These are phyloP conservation scores for Dalechampia spathulata DNA, from an alignment of 441 rosid genomes.

Conservation along the genomic window DNA sequence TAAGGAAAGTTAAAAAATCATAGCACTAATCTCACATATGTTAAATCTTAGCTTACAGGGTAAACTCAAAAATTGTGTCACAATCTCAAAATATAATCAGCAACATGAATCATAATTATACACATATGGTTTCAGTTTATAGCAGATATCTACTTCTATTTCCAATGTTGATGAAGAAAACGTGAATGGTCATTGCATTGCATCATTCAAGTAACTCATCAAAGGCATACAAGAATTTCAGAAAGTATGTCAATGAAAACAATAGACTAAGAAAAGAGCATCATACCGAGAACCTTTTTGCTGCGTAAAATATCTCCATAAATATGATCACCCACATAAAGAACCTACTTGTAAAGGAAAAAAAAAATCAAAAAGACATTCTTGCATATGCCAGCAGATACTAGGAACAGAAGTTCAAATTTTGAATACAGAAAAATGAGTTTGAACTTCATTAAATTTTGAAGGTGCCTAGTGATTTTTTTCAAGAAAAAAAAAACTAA, in stretches of 20 bases:
- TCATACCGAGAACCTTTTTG: slow-evolving; percentile 90
- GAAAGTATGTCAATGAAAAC: neutral
- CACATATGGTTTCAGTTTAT: neutral
- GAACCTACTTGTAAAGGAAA: slow-evolving; percentile 42
- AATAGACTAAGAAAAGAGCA: slow-evolving; percentile 11
- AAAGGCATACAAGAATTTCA: neutral
- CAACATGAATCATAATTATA: neutral
- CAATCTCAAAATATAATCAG: too few species aligned
- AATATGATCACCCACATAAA: slow-evolving; percentile 97
- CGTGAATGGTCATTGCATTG: too few species aligned
- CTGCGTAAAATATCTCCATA: slow-evolving; percentile 97
- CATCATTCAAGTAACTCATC: neutral
- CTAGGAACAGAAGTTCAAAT: neutral
- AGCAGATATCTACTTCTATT: neutral
- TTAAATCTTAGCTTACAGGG: neutral
- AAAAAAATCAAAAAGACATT: neutral
- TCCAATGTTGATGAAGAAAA: too few species aligned
- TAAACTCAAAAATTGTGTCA: too few species aligned
- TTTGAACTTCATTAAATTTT: neutral
- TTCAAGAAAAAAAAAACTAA: neutral
- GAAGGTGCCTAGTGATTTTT: neutral
- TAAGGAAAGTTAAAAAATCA: neutral
- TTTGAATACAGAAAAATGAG: neutral
- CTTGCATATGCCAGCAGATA: neutral
- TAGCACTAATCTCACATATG: neutral